Base-by-base conservation (phyloP, 2,329 filamentous ascomycete genomes). In the Fonsecaea monophora region DNA sequence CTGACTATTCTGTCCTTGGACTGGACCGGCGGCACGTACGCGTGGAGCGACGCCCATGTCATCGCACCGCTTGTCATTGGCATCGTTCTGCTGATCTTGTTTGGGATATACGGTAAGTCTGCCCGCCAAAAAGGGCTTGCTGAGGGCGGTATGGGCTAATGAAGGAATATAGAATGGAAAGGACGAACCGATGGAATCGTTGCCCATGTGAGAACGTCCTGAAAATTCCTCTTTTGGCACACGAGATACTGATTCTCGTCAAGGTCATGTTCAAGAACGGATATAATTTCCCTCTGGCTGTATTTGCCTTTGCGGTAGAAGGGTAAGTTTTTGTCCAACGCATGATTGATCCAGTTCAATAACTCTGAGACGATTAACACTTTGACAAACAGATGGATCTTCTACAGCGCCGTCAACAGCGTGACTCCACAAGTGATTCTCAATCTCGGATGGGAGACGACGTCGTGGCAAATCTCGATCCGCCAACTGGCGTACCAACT, bases 251-350 rank as follows among this genome's bases (percentile, higher is more conserved):
- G 13, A 50, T 35, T 3, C 40, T 21, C 7, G 30, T 18, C 18
- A 35, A 60, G 57, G 79, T 85, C 37, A 86, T 86, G 77, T 86
- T 86, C 75, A 76, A 74, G 35, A 75, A 77, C 0, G 83, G 84
- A 13, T 82, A 81, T 12, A 87, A 87, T 72, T 86, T 87, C 70
- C 80, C 78, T 13, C 79, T 86, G 4, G 81, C 84, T 1, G 80
- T 83, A n/a, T 85, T 86, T 71, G 84, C 84, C 5, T 86, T 86
- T 67, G 81, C 82, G 2, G 82, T 86, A 25, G 85, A 87, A 75
- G 85, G 84, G 57, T 60, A 21, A 42, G 57, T 45, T 9, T 15
- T 50, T 25, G 25, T 25, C 25, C 25, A 3, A 25, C 25, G 2
- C 25, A 25, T 25, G 25, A 25, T 25, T 2, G 25, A 25, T 25